Evolutionary conservation across 805 yeast species (phyloP), one percentile per base, ranked within the genome.

Genomic region (Saturnispora silvae): DNA sequence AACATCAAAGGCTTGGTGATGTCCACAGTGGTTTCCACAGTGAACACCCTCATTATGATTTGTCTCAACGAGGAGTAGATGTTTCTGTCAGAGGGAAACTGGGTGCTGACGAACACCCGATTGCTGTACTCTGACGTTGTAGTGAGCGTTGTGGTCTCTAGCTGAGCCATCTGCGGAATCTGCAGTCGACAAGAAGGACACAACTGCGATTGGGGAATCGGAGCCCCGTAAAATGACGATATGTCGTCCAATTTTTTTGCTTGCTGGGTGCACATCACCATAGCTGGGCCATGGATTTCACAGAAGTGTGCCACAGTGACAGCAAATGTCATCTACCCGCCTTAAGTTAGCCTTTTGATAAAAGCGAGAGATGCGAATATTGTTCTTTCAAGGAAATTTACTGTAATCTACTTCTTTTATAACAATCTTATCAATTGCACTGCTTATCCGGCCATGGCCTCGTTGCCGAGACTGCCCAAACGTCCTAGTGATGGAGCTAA

Each of bases 231-330:
- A 62, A 24, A 68, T 2, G 31, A 23, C 2, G 38, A 22, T 8
- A 37, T 14, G 17, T 43, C 37, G 5, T 25, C 27, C 6, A 37
- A 33, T 11, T 34, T 13, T 3, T 38, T 23, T 5, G 38, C 45
- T 19, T 53, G 45, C 46, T 77, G 83, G 0, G 86, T 77, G 44
- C 82, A 78, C 51, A 77, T 56, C 2, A 81, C 61, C 28, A 75
- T 68, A 10, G 76, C 63, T 0, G 89, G 87, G 0, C 89, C 89
- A 51, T 81, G 87, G 17, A 74, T 67, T 55, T 81, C 89, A 54
- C 89, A 81, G 54, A 81, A 81, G 51, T 81, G 89, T 0, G 84
- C 78, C 33, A 81, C 52, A 16, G 81, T 64, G 8, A 75, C 56
- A 9, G 69, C 68, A 50, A 60, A 71, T 28, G 65, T 46, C 59